Percentiles rank a stretch among this genome's conserved stretches.
Evolutionary conservation across 768 basidiomycete species (phyloP).

Genomic region (Auriscalpium vulgare): DNA sequence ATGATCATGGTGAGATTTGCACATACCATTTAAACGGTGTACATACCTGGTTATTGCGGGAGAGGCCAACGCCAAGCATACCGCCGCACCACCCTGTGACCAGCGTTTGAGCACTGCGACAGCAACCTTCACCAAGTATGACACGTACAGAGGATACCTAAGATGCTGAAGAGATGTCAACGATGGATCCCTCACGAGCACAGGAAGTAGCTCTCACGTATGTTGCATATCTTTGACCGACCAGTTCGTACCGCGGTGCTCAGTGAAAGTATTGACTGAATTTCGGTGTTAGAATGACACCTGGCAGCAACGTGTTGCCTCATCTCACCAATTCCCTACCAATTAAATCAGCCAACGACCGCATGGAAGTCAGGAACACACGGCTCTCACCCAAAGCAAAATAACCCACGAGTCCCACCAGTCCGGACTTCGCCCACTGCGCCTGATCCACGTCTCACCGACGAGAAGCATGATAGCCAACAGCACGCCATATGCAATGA

Average conservation of each 20-base stretch:
- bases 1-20: neutral
- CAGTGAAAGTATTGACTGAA: conserved; percentile 85
- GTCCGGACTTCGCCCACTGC: conserved; percentile 69
- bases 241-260: conserved; percentile 78
- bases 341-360: neutral
- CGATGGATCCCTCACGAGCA: conserved; percentile 1
- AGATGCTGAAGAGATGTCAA: conserved; percentile 34
- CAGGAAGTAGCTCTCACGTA: conserved; percentile 47
- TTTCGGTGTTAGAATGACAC: neutral
- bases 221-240: conserved; percentile 94
- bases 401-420: conserved; percentile 78
- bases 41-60: conserved; percentile 65
- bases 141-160: conserved; percentile 63
- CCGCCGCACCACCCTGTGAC: conserved; percentile 85
- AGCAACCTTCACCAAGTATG: neutral
- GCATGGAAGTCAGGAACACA: too few relatives aligned
- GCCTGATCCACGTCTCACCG: conserved; percentile 71
- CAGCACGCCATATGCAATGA: conserved; percentile 80
- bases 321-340: conserved; percentile 16
- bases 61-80: conserved; percentile 75
- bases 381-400: conserved; percentile 39
- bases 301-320: too few relatives aligned
- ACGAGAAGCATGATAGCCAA: conserved; percentile 72
- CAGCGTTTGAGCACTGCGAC: conserved; percentile 3
- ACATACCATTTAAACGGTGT: neutral